These are phyloP conservation scores for Backusella liffmaniae DNA, from an alignment of 192 early-diverging fungal genomes.

Conservation along the genomic window DNA sequence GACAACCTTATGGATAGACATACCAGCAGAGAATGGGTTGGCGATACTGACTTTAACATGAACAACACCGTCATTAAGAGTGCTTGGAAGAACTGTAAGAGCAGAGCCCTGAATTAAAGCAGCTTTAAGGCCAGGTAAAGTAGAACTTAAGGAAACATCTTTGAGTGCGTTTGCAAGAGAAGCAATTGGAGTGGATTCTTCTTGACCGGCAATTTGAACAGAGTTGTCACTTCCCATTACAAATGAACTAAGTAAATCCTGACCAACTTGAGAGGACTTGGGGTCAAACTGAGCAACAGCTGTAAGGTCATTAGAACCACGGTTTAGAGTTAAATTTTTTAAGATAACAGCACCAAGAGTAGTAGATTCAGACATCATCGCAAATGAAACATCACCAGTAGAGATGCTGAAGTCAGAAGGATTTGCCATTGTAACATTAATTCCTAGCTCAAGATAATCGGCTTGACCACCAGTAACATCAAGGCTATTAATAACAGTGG, in stretches of 20 bases:
- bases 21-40: conserved; percentile 51
- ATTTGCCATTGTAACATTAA: conserved; percentile 43
- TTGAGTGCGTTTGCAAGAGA: conserved; percentile 47
- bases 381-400: conserved; percentile 50
- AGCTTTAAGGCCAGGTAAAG: conserved; percentile 48
- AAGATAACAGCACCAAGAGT: conserved; percentile 50
- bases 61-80: conserved; percentile 42
- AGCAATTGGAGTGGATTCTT: conserved; percentile 39
- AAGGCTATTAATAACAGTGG: conserved; percentile 48
- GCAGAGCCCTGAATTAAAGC: conserved; percentile 41
- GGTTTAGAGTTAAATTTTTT: conserved; percentile 39
- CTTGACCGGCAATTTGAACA: conserved; percentile 42
- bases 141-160: conserved; percentile 41
- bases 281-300: conserved; percentile 47
- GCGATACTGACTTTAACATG: conserved; percentile 44
- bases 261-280: conserved; percentile 39
- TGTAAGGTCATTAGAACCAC: conserved; percentile 38
- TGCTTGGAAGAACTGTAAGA: conserved; percentile 46
- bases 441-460: conserved; percentile 34
- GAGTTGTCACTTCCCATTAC: conserved; percentile 42
- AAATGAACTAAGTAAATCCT: conserved; percentile 47
- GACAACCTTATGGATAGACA: conserved; percentile 47
- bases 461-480: conserved; percentile 54
- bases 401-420: conserved; percentile 46
- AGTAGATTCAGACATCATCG: conserved; percentile 39